A percentile compares a stretch with the other conserved stretches of the same genome.
These are phyloP conservation scores for Terana coerulea DNA, from an alignment of 768 basidiomycete species.

Conservation along the genomic window DNA sequence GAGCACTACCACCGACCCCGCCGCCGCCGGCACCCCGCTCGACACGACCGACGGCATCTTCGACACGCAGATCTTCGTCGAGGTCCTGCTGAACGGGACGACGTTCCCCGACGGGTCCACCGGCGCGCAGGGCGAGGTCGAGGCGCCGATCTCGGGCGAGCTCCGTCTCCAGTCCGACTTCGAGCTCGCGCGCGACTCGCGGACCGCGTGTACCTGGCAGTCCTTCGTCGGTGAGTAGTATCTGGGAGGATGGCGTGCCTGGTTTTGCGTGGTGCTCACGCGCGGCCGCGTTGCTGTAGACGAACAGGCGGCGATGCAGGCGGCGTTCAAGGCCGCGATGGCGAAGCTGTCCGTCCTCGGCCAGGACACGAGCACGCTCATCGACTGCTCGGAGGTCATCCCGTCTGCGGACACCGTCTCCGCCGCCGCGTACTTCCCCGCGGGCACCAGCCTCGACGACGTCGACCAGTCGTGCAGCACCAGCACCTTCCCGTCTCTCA, in stretches of 20 bases:
- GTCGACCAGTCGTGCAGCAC: too few relatives aligned
- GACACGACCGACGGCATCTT: conserved; percentile 16
- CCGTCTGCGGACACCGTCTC: not conserved
- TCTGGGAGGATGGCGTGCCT: not conserved
- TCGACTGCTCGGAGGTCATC: conserved; percentile 16
- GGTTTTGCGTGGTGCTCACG: not conserved
- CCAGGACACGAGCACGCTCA: conserved; percentile 7
- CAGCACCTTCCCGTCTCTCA: too few relatives aligned
- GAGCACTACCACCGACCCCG: conserved; percentile 15
- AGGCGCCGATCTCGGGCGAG: conserved; percentile 23
- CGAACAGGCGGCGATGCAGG: conserved; percentile 20
- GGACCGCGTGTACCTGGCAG: conserved; percentile 27
- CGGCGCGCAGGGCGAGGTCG: conserved; percentile 21
- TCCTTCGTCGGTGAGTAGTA: conserved; percentile 18
- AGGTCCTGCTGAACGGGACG: too few relatives aligned
- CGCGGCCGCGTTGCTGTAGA: conserved; percentile 10
- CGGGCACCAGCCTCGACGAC: conserved; percentile 20
- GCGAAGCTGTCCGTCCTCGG: conserved; percentile 14
- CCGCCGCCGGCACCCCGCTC: conserved; percentile 20
- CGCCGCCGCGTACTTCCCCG: conserved; percentile 19
- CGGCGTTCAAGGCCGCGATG: conserved; percentile 13
- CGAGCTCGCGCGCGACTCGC: conserved; percentile 23
- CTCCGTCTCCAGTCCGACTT: conserved; percentile 26
- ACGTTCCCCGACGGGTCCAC: conserved; percentile 19
- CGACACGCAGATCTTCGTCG: conserved; percentile 21